These are phyloP conservation scores for Tricholoma matsutake DNA, from an alignment of 768 basidiomycete genomes.

Conservation along the genomic window DNA sequence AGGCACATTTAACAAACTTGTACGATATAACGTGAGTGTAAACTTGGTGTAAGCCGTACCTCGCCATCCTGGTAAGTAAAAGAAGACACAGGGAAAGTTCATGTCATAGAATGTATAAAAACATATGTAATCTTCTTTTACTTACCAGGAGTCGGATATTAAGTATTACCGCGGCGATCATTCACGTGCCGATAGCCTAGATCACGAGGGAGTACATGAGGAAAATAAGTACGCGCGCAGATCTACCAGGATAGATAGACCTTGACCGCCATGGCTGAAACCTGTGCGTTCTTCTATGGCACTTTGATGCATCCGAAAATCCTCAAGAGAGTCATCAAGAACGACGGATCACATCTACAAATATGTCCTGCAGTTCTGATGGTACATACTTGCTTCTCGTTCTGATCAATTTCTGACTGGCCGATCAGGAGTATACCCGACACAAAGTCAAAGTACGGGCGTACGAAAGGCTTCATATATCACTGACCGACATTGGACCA, in stretches of 20 bases:
- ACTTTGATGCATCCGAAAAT: constrained; percentile 88
- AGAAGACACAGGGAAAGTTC: too few relatives aligned
- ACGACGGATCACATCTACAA: constrained; percentile 59
- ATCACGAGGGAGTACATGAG: background rate
- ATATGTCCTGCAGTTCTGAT: constrained; percentile 73
- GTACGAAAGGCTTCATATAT: background rate
- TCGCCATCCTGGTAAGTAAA: too few relatives aligned
- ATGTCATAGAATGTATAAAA: too few relatives aligned
- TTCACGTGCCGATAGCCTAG: too few relatives aligned
- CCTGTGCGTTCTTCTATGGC: constrained; percentile 79
- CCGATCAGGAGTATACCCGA: constrained; percentile 67
- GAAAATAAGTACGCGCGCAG: background rate
- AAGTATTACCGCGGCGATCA: too few relatives aligned
- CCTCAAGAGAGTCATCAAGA: constrained; percentile 69
- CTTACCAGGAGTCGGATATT: too few relatives aligned
- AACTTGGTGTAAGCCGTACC: too few relatives aligned
- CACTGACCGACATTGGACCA: constrained; percentile 20
- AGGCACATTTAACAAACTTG: too few relatives aligned
- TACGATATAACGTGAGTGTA: too few relatives aligned
- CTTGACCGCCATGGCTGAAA: constrained; percentile 1
- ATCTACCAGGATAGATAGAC: background rate
- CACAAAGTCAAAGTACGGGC: constrained; percentile 67
- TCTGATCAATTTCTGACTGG: background rate
- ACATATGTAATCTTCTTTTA: too few relatives aligned
- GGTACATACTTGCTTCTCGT: constrained; percentile 39